Percentiles rank a stretch among this genome's conserved stretches.
Evolutionary conservation across 208 protist species (phyloP).

Genomic region (Trypanosoma avium): DNA sequence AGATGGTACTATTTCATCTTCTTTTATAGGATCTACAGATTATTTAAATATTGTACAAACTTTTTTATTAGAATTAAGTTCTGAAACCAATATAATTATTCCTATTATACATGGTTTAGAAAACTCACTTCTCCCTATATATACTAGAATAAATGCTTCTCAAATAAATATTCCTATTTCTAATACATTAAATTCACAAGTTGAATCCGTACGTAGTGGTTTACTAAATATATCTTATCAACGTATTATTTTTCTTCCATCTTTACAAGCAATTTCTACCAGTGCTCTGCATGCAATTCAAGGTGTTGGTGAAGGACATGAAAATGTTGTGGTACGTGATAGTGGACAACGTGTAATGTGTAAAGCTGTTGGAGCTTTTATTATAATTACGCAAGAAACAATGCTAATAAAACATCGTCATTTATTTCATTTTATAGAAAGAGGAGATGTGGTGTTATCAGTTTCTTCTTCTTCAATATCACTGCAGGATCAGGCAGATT

Average conservation of each 20-base stretch:
- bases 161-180: slow-evolving; percentile 12
- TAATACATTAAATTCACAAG: slow-evolving; percentile 1
- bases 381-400: slow-evolving; percentile 42
- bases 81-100: slow-evolving; percentile 19
- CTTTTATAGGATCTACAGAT: slow-evolving; percentile 15
- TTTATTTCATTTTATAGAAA: slow-evolving; percentile 68
- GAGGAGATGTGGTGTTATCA: slow-evolving; percentile 63
- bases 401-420: slow-evolving; percentile 31
- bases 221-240: slow-evolving; percentile 22
- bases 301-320: slow-evolving; percentile 9
- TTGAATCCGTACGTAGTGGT: slow-evolving; percentile 27
- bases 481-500: slow-evolving; percentile 7
- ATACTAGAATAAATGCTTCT: slow-evolving; percentile 8
- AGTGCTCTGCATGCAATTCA: slow-evolving; percentile 16
- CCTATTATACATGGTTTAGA: slow-evolving; percentile 24
- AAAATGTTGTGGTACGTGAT: slow-evolving; percentile 56
- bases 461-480: slow-evolving; percentile 18
- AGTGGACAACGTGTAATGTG: slow-evolving; percentile 58
- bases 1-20: slow-evolving; percentile 8
- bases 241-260: slow-evolving; percentile 21
- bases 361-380: slow-evolving; percentile 29
- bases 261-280: slow-evolving; percentile 12
- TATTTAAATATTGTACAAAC: slow-evolving; percentile 6
- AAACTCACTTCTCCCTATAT: slow-evolving; percentile 19
- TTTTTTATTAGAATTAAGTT: slow-evolving; percentile 20